A percentile compares a stretch with the other conserved stretches of the same genome.
Evolutionary conservation across 1,139 yeast species (phyloP).

Genomic region (Suhomyces yuchorum): DNA sequence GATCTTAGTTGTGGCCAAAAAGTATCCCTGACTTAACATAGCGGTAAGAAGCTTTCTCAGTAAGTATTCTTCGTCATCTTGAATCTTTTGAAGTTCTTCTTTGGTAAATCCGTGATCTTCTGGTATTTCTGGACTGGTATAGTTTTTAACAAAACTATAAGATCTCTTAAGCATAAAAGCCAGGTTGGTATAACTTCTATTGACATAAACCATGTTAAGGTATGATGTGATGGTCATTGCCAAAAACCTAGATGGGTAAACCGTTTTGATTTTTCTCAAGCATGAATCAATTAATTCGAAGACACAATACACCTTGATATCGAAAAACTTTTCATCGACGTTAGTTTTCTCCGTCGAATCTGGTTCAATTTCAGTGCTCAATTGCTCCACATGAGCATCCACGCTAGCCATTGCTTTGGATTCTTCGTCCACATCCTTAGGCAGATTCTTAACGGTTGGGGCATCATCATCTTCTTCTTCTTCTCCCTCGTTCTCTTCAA

Average conservation of each 20-base stretch:
- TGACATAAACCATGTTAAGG: conserved; percentile 49
- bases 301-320: conserved; percentile 62
- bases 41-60: conserved; percentile 49
- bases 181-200: conserved; percentile 30
- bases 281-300: conserved; percentile 61
- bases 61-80: conserved; percentile 55
- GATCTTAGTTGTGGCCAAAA: conserved; percentile 33
- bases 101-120: conserved; percentile 30
- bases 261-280: conserved; percentile 56
- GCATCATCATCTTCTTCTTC: background rate
- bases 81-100: conserved; percentile 42
- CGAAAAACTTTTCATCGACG: conserved; percentile 32
- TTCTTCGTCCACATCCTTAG: background rate
- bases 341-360: background rate
- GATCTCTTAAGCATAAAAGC: conserved; percentile 59
- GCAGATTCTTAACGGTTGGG: background rate
- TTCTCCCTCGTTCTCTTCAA: background rate
- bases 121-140: conserved; percentile 42
- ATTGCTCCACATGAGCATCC: background rate
- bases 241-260: conserved; percentile 74
- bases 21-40: conserved; percentile 48
- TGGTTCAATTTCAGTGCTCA: background rate
- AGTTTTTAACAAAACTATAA: conserved; percentile 68
- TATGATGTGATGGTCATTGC: conserved; percentile 63
- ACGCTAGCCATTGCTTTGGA: background rate